Evolutionary conservation across 2,329 filamentous ascomycete species (phyloP), one percentile per base, ranked within the genome.

Genomic region (Parasarocladium wereldwijsianum): DNA sequence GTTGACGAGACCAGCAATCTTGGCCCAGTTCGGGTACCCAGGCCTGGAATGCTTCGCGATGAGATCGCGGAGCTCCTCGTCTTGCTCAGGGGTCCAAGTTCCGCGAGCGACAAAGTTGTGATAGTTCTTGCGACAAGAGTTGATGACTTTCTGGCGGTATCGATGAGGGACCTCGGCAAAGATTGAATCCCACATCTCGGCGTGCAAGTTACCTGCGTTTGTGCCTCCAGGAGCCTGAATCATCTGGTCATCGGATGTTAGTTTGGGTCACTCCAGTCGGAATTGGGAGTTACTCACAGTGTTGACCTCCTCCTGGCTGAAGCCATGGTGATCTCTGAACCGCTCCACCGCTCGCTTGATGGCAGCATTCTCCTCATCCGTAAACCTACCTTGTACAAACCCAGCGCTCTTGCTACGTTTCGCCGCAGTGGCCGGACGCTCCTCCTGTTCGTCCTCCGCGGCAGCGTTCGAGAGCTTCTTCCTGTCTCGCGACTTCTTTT

Each of bases 101-200:
- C 71, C 55, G 27, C 55, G 67, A 4, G 64, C 66, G 9, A 65
- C 60, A 42, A 64, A 80, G 36, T 75, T 76, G 52, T 81, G 72
- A 37, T 72, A 83, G 17, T 65, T 62, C 31, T 74, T 66, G 27
- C 76, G 65, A 18, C 66, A 67, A 37, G 66, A 58, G 32, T 65
- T 60, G 34, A 68, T 63, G 6, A 75, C 46, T 40, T 66, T 69
- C 35, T 62, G 57, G 8, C 64, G 56, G n/a, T 57, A 53, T 8
- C 68, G 56, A 26, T 62, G 50, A 0, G 66, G 64, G 33, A 64
- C 64, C 7, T 55, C 55, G 3, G 55, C 52, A 25, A 52, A 51
- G n/a, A 75, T 50, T 3, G 42, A 41, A 11, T 50, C 43, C 68
- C 70, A 75, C 7, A 76, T 54, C 8, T 60, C 52, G 5, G 46